Base-by-base conservation (phyloP, 164 flowering plant species). In the Kalanchoe fedtschenkoi region DNA sequence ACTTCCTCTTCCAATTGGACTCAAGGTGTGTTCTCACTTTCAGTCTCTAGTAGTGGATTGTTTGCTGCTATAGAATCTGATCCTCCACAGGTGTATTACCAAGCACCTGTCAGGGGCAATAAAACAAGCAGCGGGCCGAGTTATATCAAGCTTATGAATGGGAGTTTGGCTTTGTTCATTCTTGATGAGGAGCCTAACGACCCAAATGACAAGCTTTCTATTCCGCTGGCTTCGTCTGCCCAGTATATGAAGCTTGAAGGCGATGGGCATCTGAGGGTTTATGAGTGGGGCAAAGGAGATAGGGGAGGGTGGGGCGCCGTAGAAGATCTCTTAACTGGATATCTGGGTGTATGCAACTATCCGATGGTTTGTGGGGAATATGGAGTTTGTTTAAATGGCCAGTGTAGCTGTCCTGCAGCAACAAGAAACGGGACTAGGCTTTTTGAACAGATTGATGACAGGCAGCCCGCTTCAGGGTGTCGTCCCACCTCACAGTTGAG, bases 201-300 rank as follows among this genome's bases (percentile, higher is more conserved):
- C 6, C 55, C 55, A 5, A 24, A 47, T 47, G 26, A 8, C 4
- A 47, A 8, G 30, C 55, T 47, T 8, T 0, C 16, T 16, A 19
- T 63, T 34, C 62, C 65, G 33, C 54, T 0, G 10, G 66, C 62
- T 10, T 28, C 67, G 4, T 65, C 68, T 24, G 62, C 65, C 2
- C 74, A 72, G 15, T 74, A 65, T 44, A 66, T 74, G 72, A 77
- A 58, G 46, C 34, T 77, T 30, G 75, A 35, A 15, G 19, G 62
- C 15, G 74, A 74, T 51, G 76, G 80, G 63, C 77, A 68, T 66
- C 59, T 74, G 56, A 46, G 64, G 58, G 68, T 70, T 13, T 72
- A 58, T 41, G 65, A 72, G 13, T 72, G 76, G 74, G 29, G 5
- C n/a, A 37, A 19, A 34, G 21, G 21, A 1, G 22, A 13, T 13